Evolutionary conservation across 1,284 basidiomycete species (phyloP).

Genomic region (Ustilago esculenta): DNA sequence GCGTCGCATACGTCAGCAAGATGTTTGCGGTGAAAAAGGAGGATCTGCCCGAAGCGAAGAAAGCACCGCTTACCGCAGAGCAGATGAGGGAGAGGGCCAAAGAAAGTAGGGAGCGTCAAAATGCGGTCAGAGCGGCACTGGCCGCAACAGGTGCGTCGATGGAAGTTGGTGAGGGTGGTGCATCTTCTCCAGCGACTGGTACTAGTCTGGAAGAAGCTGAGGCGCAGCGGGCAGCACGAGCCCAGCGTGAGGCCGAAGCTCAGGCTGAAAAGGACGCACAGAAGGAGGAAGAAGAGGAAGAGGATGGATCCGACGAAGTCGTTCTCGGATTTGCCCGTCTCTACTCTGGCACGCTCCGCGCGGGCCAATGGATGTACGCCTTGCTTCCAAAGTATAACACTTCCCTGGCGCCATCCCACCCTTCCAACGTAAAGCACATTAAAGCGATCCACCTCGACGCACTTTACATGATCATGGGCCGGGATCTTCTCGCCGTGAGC

Average conservation of each 20-base stretch:
- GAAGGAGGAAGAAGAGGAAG: conserved; percentile 24
- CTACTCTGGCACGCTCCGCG: conserved; percentile 84
- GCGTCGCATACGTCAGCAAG: conserved; percentile 85
- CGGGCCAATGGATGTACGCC: conserved; percentile 75
- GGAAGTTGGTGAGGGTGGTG: conserved; percentile 25
- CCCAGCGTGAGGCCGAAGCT: conserved; percentile 29
- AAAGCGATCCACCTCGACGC: conserved; percentile 76
- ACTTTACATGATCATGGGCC: conserved; percentile 97
- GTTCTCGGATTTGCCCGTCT: conserved; percentile 85
- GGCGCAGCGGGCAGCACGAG: conserved; percentile 30
- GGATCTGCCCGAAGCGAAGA: conserved; percentile 80
- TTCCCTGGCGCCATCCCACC: conserved; percentile 75
- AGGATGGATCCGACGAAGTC: conserved; percentile 50
- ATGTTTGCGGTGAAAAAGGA: conserved; percentile 90
- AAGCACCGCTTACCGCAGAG: conserved; percentile 76
- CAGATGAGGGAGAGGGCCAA: conserved; percentile 80
- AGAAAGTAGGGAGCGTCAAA: conserved; percentile 53
- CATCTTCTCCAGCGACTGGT: conserved; percentile 43
- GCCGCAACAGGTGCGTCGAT: conserved; percentile 62
- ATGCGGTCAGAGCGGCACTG: conserved; percentile 53
- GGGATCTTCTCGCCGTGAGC: conserved; percentile 85
- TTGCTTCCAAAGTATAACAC: conserved; percentile 89
- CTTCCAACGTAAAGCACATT: conserved; percentile 74
- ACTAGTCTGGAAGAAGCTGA: conserved; percentile 47
- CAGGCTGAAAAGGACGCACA: conserved; percentile 27